phyloP scores from a whole-genome alignment of 2,329 filamentous ascomycete species.

The Trichoderma breve region DNA sequence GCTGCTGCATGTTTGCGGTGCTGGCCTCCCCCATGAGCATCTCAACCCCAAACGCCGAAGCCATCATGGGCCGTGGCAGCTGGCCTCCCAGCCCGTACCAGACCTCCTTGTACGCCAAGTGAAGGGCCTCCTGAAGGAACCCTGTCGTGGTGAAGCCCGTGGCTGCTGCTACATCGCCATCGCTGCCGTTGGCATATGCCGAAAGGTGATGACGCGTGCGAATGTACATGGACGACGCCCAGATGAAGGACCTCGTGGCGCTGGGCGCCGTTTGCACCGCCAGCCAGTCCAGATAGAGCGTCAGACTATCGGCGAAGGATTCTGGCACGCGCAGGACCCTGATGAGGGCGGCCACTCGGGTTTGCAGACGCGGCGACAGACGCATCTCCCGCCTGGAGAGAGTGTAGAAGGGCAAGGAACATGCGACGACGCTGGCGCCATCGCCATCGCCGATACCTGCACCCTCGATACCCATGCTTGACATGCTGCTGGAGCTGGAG shows the following conservation, averaged over 20 bases:
- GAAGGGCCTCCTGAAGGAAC: constrained; percentile 31
- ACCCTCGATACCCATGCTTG: neutral
- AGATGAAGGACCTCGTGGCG: constrained; percentile 30
- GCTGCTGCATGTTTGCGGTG: neutral
- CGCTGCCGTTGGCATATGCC: neutral
- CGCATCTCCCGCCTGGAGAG: constrained; percentile 25
- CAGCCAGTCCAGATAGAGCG: constrained; percentile 36
- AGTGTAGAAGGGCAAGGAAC: constrained; percentile 21
- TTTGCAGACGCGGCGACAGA: constrained; percentile 31
- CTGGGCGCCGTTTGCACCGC: constrained; percentile 26
- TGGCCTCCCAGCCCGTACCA: constrained; percentile 31
- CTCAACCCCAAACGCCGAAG: constrained; percentile 25
- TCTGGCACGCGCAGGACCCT: constrained; percentile 28
- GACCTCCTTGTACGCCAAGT: constrained; percentile 33
- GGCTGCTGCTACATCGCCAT: constrained; percentile 18
- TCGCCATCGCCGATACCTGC: neutral
- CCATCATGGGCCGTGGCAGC: constrained; percentile 33
- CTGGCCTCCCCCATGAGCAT: neutral
- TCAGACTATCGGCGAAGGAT: constrained; percentile 24
- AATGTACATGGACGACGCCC: constrained; percentile 31
- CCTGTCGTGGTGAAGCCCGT: constrained; percentile 28
- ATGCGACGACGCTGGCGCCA: neutral
- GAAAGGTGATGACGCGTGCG: constrained; percentile 29
- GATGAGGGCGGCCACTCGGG: constrained; percentile 33
- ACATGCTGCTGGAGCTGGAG: neutral